These are phyloP conservation scores for Liriodendron chinense DNA, from an alignment of 164 flowering plant species.

Conservation along the genomic window DNA sequence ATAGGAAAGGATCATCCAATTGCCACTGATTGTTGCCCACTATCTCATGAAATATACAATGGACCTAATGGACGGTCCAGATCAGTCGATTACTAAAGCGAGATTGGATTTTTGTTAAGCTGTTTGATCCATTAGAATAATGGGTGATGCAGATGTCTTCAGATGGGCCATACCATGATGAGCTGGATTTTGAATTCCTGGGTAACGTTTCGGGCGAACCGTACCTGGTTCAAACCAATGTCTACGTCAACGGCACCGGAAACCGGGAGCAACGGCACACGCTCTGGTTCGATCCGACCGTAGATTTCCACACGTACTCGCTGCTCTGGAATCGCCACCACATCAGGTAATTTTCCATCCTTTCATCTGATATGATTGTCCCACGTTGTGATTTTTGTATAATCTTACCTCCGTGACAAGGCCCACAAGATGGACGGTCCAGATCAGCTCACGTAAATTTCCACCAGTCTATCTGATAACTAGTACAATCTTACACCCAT, in stretches of 20 bases:
- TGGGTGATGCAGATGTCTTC: constrained; percentile 35
- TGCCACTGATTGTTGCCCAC: no score
- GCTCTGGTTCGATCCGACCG: constrained; percentile 47
- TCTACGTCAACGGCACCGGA: constrained; percentile 40
- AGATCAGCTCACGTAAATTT: no score
- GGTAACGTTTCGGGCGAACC: constrained; percentile 44
- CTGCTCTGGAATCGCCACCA: constrained; percentile 36
- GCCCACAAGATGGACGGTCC: no score
- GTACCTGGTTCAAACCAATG: constrained; percentile 46
- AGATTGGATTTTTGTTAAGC: background rate
- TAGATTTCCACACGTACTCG: constrained; percentile 38
- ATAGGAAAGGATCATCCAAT: no score
- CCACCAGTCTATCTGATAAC: background rate
- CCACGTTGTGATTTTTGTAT: background rate
- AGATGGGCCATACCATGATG: constrained; percentile 36
- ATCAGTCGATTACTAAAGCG: no score
- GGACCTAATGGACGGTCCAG: no score
- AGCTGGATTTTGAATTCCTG: constrained; percentile 45
- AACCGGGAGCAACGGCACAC: constrained; percentile 39
- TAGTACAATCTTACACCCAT: no score
- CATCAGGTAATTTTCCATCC: constrained; percentile 20
- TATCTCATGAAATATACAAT: no score
- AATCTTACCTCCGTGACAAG: background rate
- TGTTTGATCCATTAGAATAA: background rate
- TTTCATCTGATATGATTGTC: background rate